These are phyloP conservation scores for Lachnellula hyalina DNA, from an alignment of 2,329 filamentous ascomycete species.

Conservation along the genomic window DNA sequence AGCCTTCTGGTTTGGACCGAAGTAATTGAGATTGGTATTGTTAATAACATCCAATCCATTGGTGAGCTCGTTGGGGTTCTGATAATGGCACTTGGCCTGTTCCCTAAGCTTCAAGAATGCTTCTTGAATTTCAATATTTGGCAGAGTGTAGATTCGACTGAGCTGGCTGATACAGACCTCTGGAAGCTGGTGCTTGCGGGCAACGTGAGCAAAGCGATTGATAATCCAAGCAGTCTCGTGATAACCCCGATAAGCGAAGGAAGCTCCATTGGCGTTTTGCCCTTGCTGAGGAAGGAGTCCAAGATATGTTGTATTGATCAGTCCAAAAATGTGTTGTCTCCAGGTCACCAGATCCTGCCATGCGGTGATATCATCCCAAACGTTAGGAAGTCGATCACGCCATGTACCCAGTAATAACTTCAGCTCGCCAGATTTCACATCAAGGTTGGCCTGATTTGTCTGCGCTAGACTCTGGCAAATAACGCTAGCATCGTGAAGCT, in stretches of 20 bases:
- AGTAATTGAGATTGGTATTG: slow-evolving; percentile 98
- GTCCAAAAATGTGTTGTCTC: slow-evolving; percentile 96
- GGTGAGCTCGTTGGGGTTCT: slow-evolving; percentile 86
- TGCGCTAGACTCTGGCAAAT: slow-evolving; percentile 87
- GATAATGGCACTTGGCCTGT: slow-evolving; percentile 97
- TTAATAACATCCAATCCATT: slow-evolving; percentile 97
- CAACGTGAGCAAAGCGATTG: slow-evolving; percentile 96
- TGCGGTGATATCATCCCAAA: slow-evolving; percentile 98
- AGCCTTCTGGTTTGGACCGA: slow-evolving; percentile 90
- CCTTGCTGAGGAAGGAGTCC: slow-evolving; percentile 74
- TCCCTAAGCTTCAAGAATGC: slow-evolving; percentile 98
- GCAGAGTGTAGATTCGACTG: slow-evolving; percentile 95
- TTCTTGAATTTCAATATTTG: slow-evolving; percentile 99
- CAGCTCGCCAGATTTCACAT: slow-evolving; percentile 90
- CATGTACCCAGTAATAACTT: slow-evolving; percentile 91
- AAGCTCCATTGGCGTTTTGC: slow-evolving; percentile 80
- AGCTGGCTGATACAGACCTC: slow-evolving; percentile 97
- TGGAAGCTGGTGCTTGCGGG: slow-evolving; percentile 90
- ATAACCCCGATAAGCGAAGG: slow-evolving; percentile 93
- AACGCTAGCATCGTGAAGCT: slow-evolving; percentile 93
- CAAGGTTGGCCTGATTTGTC: slow-evolving; percentile 80
- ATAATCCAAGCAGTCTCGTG: slow-evolving; percentile 99
- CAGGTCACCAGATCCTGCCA: slow-evolving; percentile 99
- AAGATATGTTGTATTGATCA: slow-evolving; percentile 94
- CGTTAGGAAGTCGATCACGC: slow-evolving; percentile 91